Evolutionary conservation across 73 alveolate species (phyloP).

Genomic region (Paraurostyla sp.): DNA sequence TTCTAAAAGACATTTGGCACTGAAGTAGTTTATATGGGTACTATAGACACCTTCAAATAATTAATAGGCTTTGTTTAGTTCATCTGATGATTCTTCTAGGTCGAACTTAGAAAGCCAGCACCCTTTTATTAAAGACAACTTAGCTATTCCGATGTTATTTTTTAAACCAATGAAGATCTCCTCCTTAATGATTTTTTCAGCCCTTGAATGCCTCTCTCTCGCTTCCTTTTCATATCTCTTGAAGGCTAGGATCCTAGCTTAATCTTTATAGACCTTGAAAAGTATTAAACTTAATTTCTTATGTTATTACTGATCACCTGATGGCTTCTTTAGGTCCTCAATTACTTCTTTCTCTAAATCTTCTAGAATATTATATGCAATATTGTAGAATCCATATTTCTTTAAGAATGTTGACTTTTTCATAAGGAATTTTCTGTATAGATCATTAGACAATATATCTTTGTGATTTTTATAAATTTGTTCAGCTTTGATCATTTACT

Average conservation of each 20-base stretch:
- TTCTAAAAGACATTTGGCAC: slow-evolving; percentile 27
- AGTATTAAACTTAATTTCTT: background rate
- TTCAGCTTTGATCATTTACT: background rate
- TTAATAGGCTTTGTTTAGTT: background rate
- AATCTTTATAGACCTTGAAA: slow-evolving; percentile 7
- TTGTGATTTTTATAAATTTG: background rate
- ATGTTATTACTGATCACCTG: background rate
- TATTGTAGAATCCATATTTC: slow-evolving; percentile 46
- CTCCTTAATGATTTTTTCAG: background rate
- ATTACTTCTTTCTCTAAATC: background rate
- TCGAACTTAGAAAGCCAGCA: slow-evolving; percentile 11
- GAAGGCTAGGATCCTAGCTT: background rate
- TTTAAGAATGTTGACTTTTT: slow-evolving; percentile 33
- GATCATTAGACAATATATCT: background rate
- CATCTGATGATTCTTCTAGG: slow-evolving; percentile 12
- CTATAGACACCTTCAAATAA: background rate
- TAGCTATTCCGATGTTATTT: slow-evolving; percentile 11
- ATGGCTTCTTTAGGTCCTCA: background rate
- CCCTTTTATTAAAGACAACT: slow-evolving; percentile 8
- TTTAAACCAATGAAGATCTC: background rate
- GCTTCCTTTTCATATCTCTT: slow-evolving; percentile 14
- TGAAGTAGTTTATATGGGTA: background rate
- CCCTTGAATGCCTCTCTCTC: background rate
- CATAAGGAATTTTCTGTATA: background rate
- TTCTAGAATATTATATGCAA: background rate